Base-by-base conservation (phyloP, 192 early-diverging fungal genomes). In the Lunasporangiospora selenospora region DNA sequence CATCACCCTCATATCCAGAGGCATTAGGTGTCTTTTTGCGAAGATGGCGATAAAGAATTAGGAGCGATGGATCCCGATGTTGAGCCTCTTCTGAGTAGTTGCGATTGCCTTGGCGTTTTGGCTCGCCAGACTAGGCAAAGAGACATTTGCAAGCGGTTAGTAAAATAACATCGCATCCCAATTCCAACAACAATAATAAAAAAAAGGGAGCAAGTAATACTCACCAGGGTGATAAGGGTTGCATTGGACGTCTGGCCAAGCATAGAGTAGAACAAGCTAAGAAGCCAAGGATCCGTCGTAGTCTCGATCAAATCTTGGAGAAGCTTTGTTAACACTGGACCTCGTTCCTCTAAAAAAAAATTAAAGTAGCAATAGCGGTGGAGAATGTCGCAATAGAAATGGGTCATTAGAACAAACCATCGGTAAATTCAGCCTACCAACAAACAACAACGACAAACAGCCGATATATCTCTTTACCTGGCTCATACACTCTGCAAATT, bases 401-500 rank as follows among this genome's bases (percentile, higher is more conserved):
- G n/a, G n/a, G n/a, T n/a, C n/a, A n/a, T n/a, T n/a, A n/a, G n/a
- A n/a, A n/a, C n/a, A n/a, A n/a, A n/a, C n/a, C n/a, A n/a, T n/a
- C n/a, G n/a, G n/a, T n/a, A n/a, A n/a, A n/a, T n/a, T n/a, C n/a
- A n/a, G n/a, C n/a, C n/a, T n/a, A 38, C 37, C 86, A 85, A 41
- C 77, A 89, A 16, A 64, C 48, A 48, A 89, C 56, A 45, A 66
- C 78, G 12, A 80, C 70, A 19, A 88, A 49, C 88, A 90, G 92
- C 12, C 90, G 80, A 77, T 93, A 90, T n/a, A 31, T 86, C 87
- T 87, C 50, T 42, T 24, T 77, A 90, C 95, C 96, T 79, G 6
- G 60, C n/a, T 98, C 95, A 77, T 93, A 95, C 31, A 95, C 81
- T 18, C 96, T 81, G 55, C 94, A 95, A 10, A 99, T 85, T 6